These are phyloP conservation scores for Pavlovales sp. DNA, from an alignment of 208 protist genomes.

Conservation along the genomic window DNA sequence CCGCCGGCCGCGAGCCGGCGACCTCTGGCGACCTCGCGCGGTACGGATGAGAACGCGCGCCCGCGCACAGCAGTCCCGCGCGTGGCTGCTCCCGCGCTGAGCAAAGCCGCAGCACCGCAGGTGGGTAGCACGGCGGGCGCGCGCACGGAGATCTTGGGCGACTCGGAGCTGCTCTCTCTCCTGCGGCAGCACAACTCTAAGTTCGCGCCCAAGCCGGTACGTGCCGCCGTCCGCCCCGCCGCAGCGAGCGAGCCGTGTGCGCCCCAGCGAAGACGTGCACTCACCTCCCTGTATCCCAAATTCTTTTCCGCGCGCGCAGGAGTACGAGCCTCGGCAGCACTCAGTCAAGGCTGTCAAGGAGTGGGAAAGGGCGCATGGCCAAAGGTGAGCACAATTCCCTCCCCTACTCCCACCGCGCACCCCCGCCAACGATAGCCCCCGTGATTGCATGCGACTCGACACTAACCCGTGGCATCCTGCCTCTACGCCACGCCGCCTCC, in stretches of 20 bases:
- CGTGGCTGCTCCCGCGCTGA: too few relatives aligned
- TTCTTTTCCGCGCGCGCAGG: background rate
- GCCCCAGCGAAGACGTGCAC: background rate
- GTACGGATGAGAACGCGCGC: too few relatives aligned
- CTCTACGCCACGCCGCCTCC: too few relatives aligned
- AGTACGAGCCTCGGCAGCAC: background rate
- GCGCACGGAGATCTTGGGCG: background rate
- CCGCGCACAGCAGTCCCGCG: too few relatives aligned
- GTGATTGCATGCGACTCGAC: background rate
- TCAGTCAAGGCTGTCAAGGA: background rate
- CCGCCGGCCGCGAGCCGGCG: too few relatives aligned
- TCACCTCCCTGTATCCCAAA: background rate
- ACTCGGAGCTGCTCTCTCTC: background rate
- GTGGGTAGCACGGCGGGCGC: background rate
- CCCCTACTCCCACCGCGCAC: background rate
- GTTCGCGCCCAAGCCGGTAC: background rate
- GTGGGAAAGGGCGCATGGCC: background rate
- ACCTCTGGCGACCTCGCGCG: too few relatives aligned
- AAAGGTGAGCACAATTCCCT: background rate
- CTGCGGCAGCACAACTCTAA: background rate
- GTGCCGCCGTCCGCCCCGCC: too few relatives aligned
- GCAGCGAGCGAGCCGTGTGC: background rate
- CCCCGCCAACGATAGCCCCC: too few relatives aligned
- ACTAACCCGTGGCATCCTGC: too few relatives aligned
- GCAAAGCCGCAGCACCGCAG: too few relatives aligned